Evolutionary conservation across 2,329 filamentous ascomycete species (phyloP), one percentile per base, ranked within the genome.

Genomic region (Aspergillus clavatus): DNA sequence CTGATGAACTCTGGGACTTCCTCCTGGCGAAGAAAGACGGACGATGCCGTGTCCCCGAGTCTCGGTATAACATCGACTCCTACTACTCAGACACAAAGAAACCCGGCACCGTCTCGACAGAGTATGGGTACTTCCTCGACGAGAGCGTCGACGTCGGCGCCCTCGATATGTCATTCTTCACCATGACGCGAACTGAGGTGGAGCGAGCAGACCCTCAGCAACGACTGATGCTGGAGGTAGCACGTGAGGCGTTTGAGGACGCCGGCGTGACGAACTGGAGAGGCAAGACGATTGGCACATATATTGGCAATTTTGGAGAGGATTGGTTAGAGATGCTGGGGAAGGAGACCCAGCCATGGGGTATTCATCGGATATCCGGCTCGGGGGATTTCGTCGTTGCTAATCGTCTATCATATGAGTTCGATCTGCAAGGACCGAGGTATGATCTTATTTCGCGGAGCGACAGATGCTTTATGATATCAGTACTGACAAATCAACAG

Each of bases 191-290:
- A 2, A 31, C 27, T 0, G 65, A 68, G 42, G 51, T 55, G 1
- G 55, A 46, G 26, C 41, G 42, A 4, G 37, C 60, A 5, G 66
- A 67, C 38, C 66, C 65, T 0, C 63, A 67, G 38, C 66, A 66
- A 40, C 48, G 62, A 8, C 51, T 57, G 2, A 41, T 64, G n/a
- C 41, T 65, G 2, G 66, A 69, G 35, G 58, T 66, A 7, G 53
- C 56, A 4, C 55, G 57, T 29, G 67, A 69, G 40, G 60, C 56
- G 12, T 40, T 69, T 21, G 65, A 68, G 26, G 56, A 57, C 38
- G 56, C 55, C 0, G 60, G 66, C 38, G 41, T 64, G 46, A 48
- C 55, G n/a, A 38, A 56, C 19, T 62, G 60, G 57, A 35, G 52
- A 18, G 64, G 69, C 3, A 45, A 50, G 6, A 56, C 63, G 12